A percentile compares a stretch with the other conserved stretches of the same genome.
These are phyloP conservation scores for Fusarium sp. DNA, from an alignment of 2,329 filamentous ascomycete species.

Conservation along the genomic window DNA sequence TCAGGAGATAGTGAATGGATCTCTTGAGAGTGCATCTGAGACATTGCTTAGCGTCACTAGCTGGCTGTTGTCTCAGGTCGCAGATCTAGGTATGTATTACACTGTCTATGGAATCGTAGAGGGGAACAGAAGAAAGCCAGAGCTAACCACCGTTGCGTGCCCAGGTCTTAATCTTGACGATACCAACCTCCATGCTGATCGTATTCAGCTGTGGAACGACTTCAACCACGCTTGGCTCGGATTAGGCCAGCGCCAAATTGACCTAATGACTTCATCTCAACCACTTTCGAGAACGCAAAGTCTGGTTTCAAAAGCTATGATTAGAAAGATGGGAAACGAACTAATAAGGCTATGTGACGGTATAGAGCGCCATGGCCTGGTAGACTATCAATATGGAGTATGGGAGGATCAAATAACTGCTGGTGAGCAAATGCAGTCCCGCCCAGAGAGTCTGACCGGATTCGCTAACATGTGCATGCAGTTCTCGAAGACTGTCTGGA, in stretches of 20 bases:
- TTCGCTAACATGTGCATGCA: conserved; percentile 31
- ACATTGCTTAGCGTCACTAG: conserved; percentile 63
- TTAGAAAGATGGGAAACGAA: conserved; percentile 85
- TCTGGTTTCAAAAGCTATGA: conserved; percentile 72
- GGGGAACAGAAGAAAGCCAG: background rate
- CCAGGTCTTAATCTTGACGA: conserved; percentile 87
- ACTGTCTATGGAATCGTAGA: background rate
- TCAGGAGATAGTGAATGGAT: conserved; percentile 69
- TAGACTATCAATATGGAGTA: conserved; percentile 97
- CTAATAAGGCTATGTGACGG: conserved; percentile 84
- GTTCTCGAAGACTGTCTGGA: conserved; percentile 56
- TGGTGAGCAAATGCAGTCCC: conserved; percentile 63
- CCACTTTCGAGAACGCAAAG: conserved; percentile 67
- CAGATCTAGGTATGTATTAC: conserved; percentile 61
- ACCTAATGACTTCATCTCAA: conserved; percentile 71
- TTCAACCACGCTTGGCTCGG: conserved; percentile 95
- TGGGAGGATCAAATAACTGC: conserved; percentile 93
- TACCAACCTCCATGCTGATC: conserved; percentile 76
- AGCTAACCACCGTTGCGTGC: conserved; percentile 24
- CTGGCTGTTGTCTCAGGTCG: conserved; percentile 66
- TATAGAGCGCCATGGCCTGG: conserved; percentile 89
- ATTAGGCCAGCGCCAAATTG: conserved; percentile 83
- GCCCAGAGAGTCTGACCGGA: background rate
- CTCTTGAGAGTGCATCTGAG: conserved; percentile 61
- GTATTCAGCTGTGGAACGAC: conserved; percentile 88